Evolutionary conservation across 495 filamentous ascomycete species (phyloP), one percentile per base, ranked within the genome.

Genomic region (Penicillium flavigenum): DNA sequence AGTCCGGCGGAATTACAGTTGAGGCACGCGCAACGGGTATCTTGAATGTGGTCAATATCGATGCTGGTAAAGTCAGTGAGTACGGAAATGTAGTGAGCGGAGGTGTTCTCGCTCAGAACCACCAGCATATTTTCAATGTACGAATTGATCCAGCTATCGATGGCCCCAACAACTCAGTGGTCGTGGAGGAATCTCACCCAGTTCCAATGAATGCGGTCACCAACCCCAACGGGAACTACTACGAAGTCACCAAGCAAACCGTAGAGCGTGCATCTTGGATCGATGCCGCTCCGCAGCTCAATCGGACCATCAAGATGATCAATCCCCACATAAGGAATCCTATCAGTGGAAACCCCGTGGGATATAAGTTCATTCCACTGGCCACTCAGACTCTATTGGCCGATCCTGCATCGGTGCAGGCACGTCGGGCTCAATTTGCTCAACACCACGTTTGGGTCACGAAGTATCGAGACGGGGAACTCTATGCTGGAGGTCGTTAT

Each of bases 71-170:
- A 60, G 62, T 66, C 34, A 75, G 72, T 62, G 76, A 79, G 0
- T 96, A 88, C 72, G 92, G 92, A 36, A 97, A 91, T 12, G 81
- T 94, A 12, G 90, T 97, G 10, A 88, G 91, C 62, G 91, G 90
- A 0, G 92, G 92, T 1, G 91, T 92, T 3, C 79, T 96, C 7
- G 91, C 82, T 9, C 79, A 86, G 63, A 84, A 88, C 63, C 92
- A 97, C 64, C 92, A 97, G 69, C 92, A 97, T 71, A 89, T 96
- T 60, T 96, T 97, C 76, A 89, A 86, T 39, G 86, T 96, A 0
- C 90, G 92, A 20, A 83, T 97, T 5, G 92, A 97, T 67, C 92
- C 93, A 4, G 83, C 85, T 31, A 77, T 96, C 46, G 92, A 91
- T 47, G 92, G 92, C 1, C 80, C 81, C 47, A 72, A 78, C 52